A percentile compares a stretch with the other conserved stretches of the same genome.
Evolutionary conservation across 2,329 filamentous ascomycete species (phyloP).

Genomic region (Byssothecium circinans): DNA sequence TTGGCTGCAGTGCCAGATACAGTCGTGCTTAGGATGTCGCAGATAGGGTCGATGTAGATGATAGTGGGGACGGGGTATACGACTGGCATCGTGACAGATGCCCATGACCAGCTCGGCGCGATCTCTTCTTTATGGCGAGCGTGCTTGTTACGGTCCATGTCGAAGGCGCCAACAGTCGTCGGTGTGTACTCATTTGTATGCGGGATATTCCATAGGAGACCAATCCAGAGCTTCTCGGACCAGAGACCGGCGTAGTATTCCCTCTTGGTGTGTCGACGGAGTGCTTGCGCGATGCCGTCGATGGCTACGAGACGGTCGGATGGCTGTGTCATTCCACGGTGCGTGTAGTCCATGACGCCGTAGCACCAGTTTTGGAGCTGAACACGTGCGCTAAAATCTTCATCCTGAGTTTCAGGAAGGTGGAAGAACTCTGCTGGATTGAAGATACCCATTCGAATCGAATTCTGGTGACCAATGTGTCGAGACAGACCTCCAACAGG

Average conservation of each 20-base stretch:
- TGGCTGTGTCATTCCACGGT: constrained; percentile 22
- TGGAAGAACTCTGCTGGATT: constrained; percentile 16
- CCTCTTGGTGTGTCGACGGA: constrained; percentile 13
- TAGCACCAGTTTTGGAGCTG: constrained; percentile 19
- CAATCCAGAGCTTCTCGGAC: constrained; percentile 16
- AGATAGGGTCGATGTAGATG: constrained; percentile 14
- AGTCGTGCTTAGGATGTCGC: constrained; percentile 11
- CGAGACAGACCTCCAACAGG: constrained; percentile 15
- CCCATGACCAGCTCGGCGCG: constrained; percentile 25
- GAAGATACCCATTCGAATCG: constrained; percentile 15
- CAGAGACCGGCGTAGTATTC: constrained; percentile 21
- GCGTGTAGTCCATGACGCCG: constrained; percentile 24
- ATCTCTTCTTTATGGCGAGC: constrained; percentile 16
- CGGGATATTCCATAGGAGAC: constrained; percentile 20
- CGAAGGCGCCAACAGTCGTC: constrained; percentile 11
- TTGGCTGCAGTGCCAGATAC: constrained; percentile 9
- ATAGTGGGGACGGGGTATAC: constrained; percentile 13
- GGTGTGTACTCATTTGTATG: constrained; percentile 10
- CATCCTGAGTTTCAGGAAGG: not conserved
- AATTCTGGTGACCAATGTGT: constrained; percentile 15
- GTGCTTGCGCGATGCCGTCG: constrained; percentile 19
- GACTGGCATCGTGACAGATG: constrained; percentile 22
- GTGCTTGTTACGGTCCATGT: constrained; percentile 12
- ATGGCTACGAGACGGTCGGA: constrained; percentile 22
- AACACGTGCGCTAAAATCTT: constrained; percentile 1